Base-by-base conservation (phyloP, 208 protist species). In the Leishmania aethiopica region DNA sequence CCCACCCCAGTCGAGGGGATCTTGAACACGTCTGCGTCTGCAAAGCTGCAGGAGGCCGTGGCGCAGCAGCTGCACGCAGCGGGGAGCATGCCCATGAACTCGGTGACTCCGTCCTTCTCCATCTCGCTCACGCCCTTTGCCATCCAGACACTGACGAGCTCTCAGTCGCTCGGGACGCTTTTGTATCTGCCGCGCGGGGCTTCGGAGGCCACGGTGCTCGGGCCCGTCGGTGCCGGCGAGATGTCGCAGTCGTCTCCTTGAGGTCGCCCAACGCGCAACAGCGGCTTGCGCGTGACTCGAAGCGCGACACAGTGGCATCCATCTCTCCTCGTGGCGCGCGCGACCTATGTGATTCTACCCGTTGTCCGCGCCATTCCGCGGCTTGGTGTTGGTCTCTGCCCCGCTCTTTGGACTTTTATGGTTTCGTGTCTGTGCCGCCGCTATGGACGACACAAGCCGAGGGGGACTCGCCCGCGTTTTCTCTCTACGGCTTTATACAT, bases 111-210 rank as follows among this genome's bases (percentile, higher is more conserved):
- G 55, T 85, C 82, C 0, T 85, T 85, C 42, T 73, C 67, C 37
- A 85, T 85, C 35, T 71, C 77, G 1, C 77, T 81, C 67, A 85
- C 82, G 15, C 77, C 82, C 2, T 85, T 78, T 47, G 82, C 82
- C 13, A 66, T 81, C 11, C 70, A 85, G 71, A 85, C 82, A 35
- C 53, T 85, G 45, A 75, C 75, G 6, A 80, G 72, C 42, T 37
- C 77, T 19, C 10, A 71, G 47, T 80, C 82, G 11, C 32, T 78
- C 17, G 82, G 82, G 42, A 85, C 82, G 77, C 82, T 85, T 51
- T 72, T 85, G 37, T 85, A 78, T 45, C 37, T 85, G 75, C 82
- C 82, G 3, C 82, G 77, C 28, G 82, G 82, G 10, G 82, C 77
- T 32, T 66, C 73, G 37, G 82, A 81, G 75, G 82, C 82, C 2